Evolutionary conservation across 768 basidiomycete genomes (phyloP).

Genomic region (Cyclocybe cylindracea): DNA sequence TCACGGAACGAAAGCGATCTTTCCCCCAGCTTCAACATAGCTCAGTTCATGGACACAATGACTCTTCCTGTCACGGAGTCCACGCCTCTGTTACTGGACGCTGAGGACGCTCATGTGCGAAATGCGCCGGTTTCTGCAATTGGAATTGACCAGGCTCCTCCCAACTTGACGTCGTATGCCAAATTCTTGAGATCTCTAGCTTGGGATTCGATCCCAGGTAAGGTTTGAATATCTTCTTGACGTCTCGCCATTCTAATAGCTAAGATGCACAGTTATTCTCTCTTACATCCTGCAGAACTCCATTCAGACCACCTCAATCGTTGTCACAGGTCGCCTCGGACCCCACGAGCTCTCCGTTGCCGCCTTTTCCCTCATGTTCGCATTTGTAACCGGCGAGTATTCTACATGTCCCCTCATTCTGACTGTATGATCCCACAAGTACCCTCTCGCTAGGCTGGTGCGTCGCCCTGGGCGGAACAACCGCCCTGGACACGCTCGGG

Average conservation of each 20-base stretch:
- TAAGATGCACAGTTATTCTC: slow-evolving; percentile 49
- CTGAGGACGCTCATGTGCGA: no score
- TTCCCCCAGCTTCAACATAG: no score
- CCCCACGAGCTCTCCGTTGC: slow-evolving; percentile 72
- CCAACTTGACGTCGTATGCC: slow-evolving; percentile 21
- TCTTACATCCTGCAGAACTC: slow-evolving; percentile 78
- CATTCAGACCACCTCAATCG: slow-evolving; percentile 63
- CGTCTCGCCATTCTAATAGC: no score
- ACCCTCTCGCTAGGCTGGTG: slow-evolving; percentile 59
- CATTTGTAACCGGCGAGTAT: slow-evolving; percentile 76
- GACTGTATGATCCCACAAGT: slow-evolving; percentile 51
- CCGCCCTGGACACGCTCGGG: slow-evolving; percentile 75
- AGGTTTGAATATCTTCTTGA: slow-evolving; percentile 10
- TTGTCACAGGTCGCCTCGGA: slow-evolving; percentile 68
- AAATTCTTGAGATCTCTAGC: slow-evolving; percentile 49
- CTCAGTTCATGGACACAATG: no score
- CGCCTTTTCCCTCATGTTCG: slow-evolving; percentile 76
- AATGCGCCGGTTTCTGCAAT: no score
- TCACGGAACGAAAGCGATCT: no score
- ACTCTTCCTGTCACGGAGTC: no score
- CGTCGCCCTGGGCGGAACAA: slow-evolving; percentile 74
- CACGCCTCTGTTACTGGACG: no score
- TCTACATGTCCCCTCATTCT: slow-evolving; percentile 18
- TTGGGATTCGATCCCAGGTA: slow-evolving; percentile 61
- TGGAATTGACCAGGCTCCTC: slow-evolving; percentile 15